Conservation (phyloP, 2,329 filamentous ascomycete genomes). For the Paracorniculantispora psalliotae region DNA sequence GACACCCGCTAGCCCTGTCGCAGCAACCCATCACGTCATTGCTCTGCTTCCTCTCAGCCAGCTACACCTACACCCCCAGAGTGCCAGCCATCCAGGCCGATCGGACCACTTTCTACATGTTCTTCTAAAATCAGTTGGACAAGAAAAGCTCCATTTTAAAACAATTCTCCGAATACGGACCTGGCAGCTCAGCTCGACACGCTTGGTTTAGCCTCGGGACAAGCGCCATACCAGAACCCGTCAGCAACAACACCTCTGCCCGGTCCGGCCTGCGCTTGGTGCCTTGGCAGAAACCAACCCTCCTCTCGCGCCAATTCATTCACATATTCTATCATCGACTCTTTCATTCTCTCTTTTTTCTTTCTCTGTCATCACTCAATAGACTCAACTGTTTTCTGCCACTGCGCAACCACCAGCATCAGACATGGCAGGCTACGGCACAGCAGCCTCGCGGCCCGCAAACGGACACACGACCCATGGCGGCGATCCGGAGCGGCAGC, state of each 20-base stretch:
- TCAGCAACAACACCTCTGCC: too few species aligned
- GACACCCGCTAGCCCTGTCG: too few species aligned
- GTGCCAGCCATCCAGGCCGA: too few species aligned
- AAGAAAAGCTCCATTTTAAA: too few species aligned
- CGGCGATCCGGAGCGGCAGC: slow-evolving; percentile 27
- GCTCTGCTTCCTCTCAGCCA: too few species aligned
- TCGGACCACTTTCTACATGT: not conserved
- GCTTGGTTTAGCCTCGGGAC: not conserved
- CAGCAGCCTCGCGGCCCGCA: slow-evolving; percentile 9
- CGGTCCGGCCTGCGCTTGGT: not conserved
- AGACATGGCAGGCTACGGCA: slow-evolving; percentile 18
- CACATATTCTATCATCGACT: not conserved
- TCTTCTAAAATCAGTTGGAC: too few species aligned
- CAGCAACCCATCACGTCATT: too few species aligned
- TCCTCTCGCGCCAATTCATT: not conserved
- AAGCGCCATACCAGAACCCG: not conserved
- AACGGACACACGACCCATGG: slow-evolving; percentile 13
- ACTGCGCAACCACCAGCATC: too few species aligned
- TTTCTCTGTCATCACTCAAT: not conserved
- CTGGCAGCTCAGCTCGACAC: not conserved
- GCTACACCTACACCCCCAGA: too few species aligned
- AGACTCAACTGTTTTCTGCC: too few species aligned
- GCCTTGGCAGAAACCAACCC: not conserved
- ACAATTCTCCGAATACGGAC: not conserved
- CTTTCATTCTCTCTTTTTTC: not conserved